phyloP scores from a whole-genome alignment of 192 early-diverging fungal species.

The Obelidium mucronatum region DNA sequence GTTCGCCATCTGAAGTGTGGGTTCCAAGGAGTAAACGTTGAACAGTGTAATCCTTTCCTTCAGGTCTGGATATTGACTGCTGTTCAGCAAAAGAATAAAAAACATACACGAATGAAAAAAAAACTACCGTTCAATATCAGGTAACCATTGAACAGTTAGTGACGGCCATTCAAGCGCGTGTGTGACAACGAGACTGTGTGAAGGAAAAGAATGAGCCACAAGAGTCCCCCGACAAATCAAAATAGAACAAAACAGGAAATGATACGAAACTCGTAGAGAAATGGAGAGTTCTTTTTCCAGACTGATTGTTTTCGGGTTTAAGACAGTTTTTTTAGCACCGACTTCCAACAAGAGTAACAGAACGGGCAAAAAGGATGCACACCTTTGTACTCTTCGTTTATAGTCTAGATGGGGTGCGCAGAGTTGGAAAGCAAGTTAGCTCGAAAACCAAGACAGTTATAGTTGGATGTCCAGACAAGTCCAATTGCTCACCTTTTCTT shows the following conservation, averaged over 20 bases:
- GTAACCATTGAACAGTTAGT: constrained; percentile 97
- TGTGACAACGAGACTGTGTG: constrained; percentile 80
- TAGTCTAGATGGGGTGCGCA: constrained; percentile 22
- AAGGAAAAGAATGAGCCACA: background rate
- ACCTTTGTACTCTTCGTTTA: constrained; percentile 46
- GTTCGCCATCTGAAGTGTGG: constrained; percentile 95
- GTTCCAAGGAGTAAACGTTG: constrained; percentile 94
- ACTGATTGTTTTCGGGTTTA: constrained; percentile 37
- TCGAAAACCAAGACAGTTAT: too few relatives aligned
- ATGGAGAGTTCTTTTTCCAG: constrained; percentile 99
- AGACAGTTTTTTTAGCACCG: background rate
- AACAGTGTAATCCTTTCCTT: constrained; percentile 89
- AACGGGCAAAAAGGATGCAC: background rate
- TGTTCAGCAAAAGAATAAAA: constrained; percentile 38
- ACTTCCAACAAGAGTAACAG: background rate
- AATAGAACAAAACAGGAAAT: background rate
- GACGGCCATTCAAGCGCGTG: constrained; percentile 99
- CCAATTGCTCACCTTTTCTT: constrained; percentile 36
- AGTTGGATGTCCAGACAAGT: too few relatives aligned
- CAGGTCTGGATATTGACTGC: too few relatives aligned
- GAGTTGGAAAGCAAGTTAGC: background rate
- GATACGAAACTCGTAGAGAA: constrained; percentile 84
- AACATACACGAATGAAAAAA: background rate
- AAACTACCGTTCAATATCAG: constrained; percentile 83
- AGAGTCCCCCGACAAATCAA: background rate